Conservation (phyloP, 164 flowering plant genomes). For the Paratinospora sagittata region DNA sequence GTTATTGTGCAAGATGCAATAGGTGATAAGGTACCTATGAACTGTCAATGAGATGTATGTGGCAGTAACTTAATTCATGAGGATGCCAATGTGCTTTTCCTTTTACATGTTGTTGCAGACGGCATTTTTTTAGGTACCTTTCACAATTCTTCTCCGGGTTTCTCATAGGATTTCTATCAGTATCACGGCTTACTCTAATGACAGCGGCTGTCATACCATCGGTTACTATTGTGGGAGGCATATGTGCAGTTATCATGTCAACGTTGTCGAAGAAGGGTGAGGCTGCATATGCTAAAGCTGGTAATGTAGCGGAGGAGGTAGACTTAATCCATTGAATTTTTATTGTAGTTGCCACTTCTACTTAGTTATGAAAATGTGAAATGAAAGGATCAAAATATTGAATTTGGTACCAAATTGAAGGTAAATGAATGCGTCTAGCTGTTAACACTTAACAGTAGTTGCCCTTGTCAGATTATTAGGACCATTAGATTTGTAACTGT, state of each 20-base stretch:
- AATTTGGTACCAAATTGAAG: neutral
- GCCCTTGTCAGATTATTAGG: no score
- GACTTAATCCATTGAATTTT: no score
- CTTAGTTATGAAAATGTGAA: neutral
- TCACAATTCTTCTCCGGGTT: slow-evolving; percentile 57
- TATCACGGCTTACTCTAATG: slow-evolving; percentile 68
- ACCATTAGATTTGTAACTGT: slow-evolving; percentile 28
- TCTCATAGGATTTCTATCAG: slow-evolving; percentile 50
- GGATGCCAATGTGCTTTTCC: slow-evolving; percentile 3
- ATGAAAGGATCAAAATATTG: neutral
- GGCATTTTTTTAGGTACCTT: slow-evolving; percentile 57
- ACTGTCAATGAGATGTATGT: neutral
- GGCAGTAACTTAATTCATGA: neutral
- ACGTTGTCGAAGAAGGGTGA: slow-evolving; percentile 57
- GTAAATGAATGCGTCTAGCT: no score
- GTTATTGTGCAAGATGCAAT: slow-evolving; percentile 76
- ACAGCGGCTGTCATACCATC: slow-evolving; percentile 70
- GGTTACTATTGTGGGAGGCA: slow-evolving; percentile 58
- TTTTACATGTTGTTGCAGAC: slow-evolving; percentile 42
- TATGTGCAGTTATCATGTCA: slow-evolving; percentile 53
- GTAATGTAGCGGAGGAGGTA: slow-evolving; percentile 74
- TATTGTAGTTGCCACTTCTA: neutral
- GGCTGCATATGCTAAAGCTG: slow-evolving; percentile 69
- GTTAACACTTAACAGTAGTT: no score
- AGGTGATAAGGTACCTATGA: slow-evolving; percentile 58